Conservation (phyloP, 2,329 filamentous ascomycete species). For the Ilyonectria mors-panacis region DNA sequence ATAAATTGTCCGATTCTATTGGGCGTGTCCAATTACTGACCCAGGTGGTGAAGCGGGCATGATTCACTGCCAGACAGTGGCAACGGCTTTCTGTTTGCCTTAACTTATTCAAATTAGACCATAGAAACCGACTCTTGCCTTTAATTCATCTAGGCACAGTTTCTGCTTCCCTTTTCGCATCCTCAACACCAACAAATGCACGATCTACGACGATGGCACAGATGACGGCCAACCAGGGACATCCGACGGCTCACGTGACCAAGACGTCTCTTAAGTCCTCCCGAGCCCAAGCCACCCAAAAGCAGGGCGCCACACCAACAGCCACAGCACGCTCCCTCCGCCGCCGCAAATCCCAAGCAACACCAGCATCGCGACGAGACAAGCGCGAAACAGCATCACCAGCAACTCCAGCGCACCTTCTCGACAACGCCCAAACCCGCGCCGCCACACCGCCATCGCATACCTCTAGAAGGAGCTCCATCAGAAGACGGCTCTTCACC, state of each 20-base stretch:
- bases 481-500: conserved; percentile 40
- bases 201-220: neutral
- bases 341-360: conserved; percentile 38
- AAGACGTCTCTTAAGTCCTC: neutral
- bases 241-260: conserved; percentile 12
- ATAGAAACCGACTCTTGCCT: neutral
- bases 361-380: conserved; percentile 42
- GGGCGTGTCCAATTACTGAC: neutral
- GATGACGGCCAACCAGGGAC: neutral
- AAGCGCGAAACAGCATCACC: conserved; percentile 21
- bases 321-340: conserved; percentile 24
- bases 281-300: neutral
- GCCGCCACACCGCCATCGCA: conserved; percentile 15
- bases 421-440: conserved; percentile 10
- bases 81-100: neutral
- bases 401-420: conserved; percentile 2
- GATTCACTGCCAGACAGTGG: conserved; percentile 1
- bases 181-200: neutral
- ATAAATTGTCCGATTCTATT: neutral
- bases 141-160: neutral
- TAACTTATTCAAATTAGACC: neutral
- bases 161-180: neutral
- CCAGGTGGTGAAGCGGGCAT: neutral
- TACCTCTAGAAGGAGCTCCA: conserved; percentile 27
- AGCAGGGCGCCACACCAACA: conserved; percentile 1